phyloP scores from a whole-genome alignment of 139 green algal species.

The Chlamydomonas incerta region DNA sequence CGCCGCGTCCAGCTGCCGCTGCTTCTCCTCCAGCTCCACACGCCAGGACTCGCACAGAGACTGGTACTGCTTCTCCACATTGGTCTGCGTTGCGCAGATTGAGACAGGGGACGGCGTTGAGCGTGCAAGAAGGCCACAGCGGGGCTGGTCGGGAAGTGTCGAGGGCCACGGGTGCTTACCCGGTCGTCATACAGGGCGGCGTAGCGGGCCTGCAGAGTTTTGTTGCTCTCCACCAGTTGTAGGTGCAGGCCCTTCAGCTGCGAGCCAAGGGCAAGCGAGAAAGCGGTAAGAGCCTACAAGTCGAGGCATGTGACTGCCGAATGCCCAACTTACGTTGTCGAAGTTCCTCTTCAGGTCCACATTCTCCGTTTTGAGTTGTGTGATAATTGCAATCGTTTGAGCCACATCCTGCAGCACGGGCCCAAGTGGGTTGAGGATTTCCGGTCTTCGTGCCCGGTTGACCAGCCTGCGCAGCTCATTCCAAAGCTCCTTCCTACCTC shows the following conservation, averaged over 20 bases:
- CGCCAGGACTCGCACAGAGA: slow-evolving; percentile 70
- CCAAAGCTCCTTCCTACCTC: background rate
- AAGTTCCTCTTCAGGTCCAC: slow-evolving; percentile 71
- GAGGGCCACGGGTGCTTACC: slow-evolving; percentile 22
- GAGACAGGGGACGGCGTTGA: too few relatives aligned
- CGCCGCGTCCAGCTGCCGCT: slow-evolving; percentile 63
- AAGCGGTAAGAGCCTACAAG: background rate
- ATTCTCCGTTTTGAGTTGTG: slow-evolving; percentile 56
- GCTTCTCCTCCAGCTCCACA: slow-evolving; percentile 70
- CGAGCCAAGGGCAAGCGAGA: background rate
- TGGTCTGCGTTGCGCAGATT: slow-evolving; percentile 4
- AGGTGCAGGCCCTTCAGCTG: slow-evolving; percentile 65
- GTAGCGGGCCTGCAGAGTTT: slow-evolving; percentile 52
- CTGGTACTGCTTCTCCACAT: slow-evolving; percentile 69
- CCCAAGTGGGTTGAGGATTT: background rate
- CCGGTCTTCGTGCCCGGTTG: background rate
- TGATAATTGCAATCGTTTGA: slow-evolving; percentile 48
- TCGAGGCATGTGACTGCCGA: background rate
- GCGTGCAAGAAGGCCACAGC: too few relatives aligned
- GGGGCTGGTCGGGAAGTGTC: too few relatives aligned
- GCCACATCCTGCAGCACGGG: slow-evolving; percentile 45
- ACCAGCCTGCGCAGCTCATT: background rate
- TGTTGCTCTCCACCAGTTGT: slow-evolving; percentile 45
- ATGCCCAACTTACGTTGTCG: slow-evolving; percentile 60
- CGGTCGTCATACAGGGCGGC: slow-evolving; percentile 56